Base-by-base conservation (phyloP, 2,329 filamentous ascomycete species). In the Lasiodiplodia citricola region DNA sequence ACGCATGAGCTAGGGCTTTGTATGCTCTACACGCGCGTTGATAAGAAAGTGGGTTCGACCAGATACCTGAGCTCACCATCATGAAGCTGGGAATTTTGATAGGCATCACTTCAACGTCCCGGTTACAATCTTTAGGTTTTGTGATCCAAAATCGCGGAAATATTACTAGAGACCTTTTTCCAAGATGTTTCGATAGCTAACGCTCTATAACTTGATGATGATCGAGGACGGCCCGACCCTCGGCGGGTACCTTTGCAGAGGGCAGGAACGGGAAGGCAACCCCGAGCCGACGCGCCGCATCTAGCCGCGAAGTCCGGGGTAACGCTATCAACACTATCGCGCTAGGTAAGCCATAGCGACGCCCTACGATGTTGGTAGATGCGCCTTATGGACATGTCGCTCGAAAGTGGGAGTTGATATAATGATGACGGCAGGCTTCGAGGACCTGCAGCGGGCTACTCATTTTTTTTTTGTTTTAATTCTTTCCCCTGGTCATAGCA, bases 251-350 rank as follows among this genome's bases (percentile, higher is more conserved):
- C 31, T 35, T 35, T 35, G 31, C 31, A 31, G 44, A 21, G 37
- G 37, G 35, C 13, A 37, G 25, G 41, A 64, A 38, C 8, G 38
- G 60, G 60, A 64, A 64, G 31, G 60, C 47, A 11, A 52, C 25
- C 47, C 16, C 60, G 60, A 64, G 44, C 60, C 60, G 60, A 64
- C 5, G 16, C 28, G 14, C 47, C 31, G 14, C n/a, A n/a, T n/a
- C 41, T 7, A 28, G 31, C 41, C 58, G 13, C 23, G 44, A n/a
- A n/a, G 41, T n/a, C 18, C 58, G 44, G 44, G 60, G 28, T 18
- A 38, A 11, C 50, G 21, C 21, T 25, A 23, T 38, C 23, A 21
- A 14, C 23, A 37, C 37, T 5, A 13, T 21, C 18, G 31, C 44
- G 44, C 52, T 25, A 35, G 57, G 57, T 14, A 62, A 41, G 38